Evolutionary conservation across 495 filamentous ascomycete species (phyloP), one percentile per base, ranked within the genome.

Genomic region (Penicillium verhagenii): DNA sequence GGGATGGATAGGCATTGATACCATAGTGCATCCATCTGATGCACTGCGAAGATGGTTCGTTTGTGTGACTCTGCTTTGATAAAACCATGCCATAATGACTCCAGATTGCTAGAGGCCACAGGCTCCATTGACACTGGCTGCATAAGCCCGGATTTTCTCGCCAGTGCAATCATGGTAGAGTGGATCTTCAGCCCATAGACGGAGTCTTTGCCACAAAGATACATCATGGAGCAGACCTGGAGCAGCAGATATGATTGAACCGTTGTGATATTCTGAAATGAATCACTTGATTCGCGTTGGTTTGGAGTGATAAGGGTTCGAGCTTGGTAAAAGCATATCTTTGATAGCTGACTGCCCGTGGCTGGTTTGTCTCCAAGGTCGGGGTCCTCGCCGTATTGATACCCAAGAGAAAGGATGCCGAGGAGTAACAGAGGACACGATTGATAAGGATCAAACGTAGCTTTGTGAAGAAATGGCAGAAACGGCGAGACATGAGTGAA

Each of bases 1-100:
- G 69, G 70, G 13, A 72, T 66, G 1, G 70, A 73, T 9, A 73
- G 57, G 47, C 70, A 63, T 51, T 72, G 69, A 52, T 73, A 72
- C 67, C 67, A 72, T 1, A 73, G 58, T 4, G 70, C 64, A 53
- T 73, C 70, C 46, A 71, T 64, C 50, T 73, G 70, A 52, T 71
- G 70, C 1, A 73, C 59, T n/a, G 70, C 68, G 24, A 71, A 66
- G 10, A 65, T 38, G 6, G 69, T 73, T 38, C 69, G 64, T 45
- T 73, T 73, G 42, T 70, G 69, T 0, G 70, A 72, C 42, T 73
- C 70, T 2, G 67, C 58, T 40, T 50, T 49, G 38, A 64, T 51
- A 16, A 73, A 73, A 33, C 67, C 57, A 2, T 55, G 58, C 70
- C 70, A 73, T 7, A 70, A 51, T 16, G 63, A 60, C 2, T 68